Base-by-base conservation (phyloP, 148 eudicot species). In the Cornus florida region DNA sequence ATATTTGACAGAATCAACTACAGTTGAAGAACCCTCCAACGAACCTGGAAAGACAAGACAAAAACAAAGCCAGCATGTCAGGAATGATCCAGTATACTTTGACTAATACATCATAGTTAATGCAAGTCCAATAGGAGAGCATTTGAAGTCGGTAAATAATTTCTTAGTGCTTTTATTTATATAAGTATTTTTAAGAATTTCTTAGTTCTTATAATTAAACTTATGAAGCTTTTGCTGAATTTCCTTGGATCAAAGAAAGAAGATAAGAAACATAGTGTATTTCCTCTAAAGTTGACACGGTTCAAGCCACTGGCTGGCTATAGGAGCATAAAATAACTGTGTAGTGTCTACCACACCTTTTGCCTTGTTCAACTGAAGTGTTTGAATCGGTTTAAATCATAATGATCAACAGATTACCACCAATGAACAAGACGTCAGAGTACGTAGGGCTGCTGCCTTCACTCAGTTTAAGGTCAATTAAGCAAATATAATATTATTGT, bases 11-110 rank as follows among this genome's bases (percentile, higher is more conserved):
- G 74, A 76, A 64, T 31, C 14, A 22, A 79, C 74, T 74, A 74
- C 82, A 17, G 71, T 77, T 65, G 83, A 86, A 78, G 85, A 80
- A 33, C 84, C 85, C 81, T 83, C 86, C 39, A 76, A 69, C 32
- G 71, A 81, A 79, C 82, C 81, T 35, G 77, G 75, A 20, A 81
- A 67, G 32, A 67, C 86, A 79, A 33, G 48, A 83, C 60, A 79
- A 75, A 72, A 67, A 79, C 64, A 62, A 28, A 69, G 67, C 8
- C 43, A 62, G 66, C 66, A 7, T 1, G 62, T 75, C 60, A 65
- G 59, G 20, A 70, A 59, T 16, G 31, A 6, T 62, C 20, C 22
- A 20, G 22, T n/a, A 62, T 62, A 20, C 59, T 53, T 14, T 53
- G 59, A 43, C 6, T 43, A 43, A 11, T 53, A 48, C 20, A 38